These are phyloP conservation scores for Aspergillus asperescens DNA, from an alignment of 495 filamentous ascomycete genomes.

Conservation along the genomic window DNA sequence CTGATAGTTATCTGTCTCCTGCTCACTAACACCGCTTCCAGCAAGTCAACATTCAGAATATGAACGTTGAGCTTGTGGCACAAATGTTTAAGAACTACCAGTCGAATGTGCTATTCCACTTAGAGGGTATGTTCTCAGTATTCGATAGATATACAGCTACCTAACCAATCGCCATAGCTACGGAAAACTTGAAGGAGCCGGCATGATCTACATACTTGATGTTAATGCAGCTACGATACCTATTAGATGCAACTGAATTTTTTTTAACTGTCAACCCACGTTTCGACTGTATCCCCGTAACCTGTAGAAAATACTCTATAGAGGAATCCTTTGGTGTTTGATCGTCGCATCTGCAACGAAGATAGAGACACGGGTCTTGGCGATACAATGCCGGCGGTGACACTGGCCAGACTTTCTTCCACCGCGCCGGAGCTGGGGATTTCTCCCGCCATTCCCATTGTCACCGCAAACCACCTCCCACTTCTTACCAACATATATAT, in stretches of 20 bases:
- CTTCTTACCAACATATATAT: background rate
- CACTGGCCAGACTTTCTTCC: slow-evolving; percentile 16
- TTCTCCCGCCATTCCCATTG: slow-evolving; percentile 3
- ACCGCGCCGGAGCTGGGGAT: slow-evolving; percentile 13
- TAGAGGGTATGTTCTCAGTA: slow-evolving; percentile 67
- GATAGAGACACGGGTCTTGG: slow-evolving; percentile 13
- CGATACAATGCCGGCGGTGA: slow-evolving; percentile 17
- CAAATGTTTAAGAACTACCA: slow-evolving; percentile 99
- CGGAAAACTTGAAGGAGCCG: slow-evolving; percentile 79
- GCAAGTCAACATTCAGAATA: slow-evolving; percentile 97
- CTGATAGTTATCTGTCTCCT: background rate
- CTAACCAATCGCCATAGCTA: slow-evolving; percentile 48
- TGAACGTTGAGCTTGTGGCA: slow-evolving; percentile 95
- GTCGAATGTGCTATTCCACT: slow-evolving; percentile 93
- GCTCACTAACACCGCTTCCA: slow-evolving; percentile 26
- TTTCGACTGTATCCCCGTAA: background rate
- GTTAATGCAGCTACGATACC: background rate
- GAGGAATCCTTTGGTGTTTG: no score
- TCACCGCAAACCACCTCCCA: background rate
- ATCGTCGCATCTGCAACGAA: no score
- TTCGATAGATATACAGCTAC: background rate
- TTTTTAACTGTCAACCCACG: background rate
- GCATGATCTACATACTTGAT: slow-evolving; percentile 19
- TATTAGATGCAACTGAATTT: background rate
- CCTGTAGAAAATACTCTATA: background rate